phyloP scores from a whole-genome alignment of 1,139 yeast genomes.

The Pichia sp. region DNA sequence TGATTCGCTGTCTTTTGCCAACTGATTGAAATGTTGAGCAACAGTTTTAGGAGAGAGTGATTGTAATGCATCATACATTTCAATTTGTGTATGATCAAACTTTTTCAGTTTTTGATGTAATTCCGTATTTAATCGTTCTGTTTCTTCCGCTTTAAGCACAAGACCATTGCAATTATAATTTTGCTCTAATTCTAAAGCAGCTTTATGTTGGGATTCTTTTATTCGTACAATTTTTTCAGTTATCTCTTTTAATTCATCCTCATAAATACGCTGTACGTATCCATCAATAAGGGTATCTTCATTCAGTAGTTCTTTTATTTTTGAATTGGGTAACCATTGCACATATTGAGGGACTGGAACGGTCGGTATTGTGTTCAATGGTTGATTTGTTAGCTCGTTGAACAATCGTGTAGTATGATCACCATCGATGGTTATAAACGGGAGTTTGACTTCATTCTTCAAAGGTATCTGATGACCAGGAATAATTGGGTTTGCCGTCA shows the following conservation, averaged over 20 bases:
- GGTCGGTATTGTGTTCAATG: background rate
- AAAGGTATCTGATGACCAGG: no score
- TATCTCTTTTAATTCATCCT: conserved; percentile 8
- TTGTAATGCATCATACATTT: conserved; percentile 37
- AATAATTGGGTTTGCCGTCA: no score
- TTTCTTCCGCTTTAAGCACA: conserved; percentile 2
- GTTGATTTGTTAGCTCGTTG: background rate
- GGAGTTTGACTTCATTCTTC: no score
- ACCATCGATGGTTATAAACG: background rate
- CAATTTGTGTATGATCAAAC: conserved; percentile 26
- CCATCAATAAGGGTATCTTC: conserved; percentile 28
- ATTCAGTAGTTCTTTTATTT: conserved; percentile 26
- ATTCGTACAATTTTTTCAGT: conserved; percentile 12
- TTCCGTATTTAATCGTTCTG: conserved; percentile 15
- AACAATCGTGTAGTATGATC: conserved; percentile 1
- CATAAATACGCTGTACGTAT: conserved; percentile 19
- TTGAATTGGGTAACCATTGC: conserved; percentile 20
- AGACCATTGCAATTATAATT: conserved; percentile 9
- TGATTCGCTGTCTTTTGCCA: conserved; percentile 28
- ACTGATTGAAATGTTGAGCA: conserved; percentile 32
- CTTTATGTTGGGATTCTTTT: conserved; percentile 18
- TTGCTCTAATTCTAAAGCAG: conserved; percentile 25
- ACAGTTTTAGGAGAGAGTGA: no score
- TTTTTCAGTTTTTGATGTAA: conserved; percentile 15
- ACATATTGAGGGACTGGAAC: conserved; percentile 5